Base-by-base conservation (phyloP, 2,329 filamentous ascomycete genomes). In the Neocucurbitaria cava region DNA sequence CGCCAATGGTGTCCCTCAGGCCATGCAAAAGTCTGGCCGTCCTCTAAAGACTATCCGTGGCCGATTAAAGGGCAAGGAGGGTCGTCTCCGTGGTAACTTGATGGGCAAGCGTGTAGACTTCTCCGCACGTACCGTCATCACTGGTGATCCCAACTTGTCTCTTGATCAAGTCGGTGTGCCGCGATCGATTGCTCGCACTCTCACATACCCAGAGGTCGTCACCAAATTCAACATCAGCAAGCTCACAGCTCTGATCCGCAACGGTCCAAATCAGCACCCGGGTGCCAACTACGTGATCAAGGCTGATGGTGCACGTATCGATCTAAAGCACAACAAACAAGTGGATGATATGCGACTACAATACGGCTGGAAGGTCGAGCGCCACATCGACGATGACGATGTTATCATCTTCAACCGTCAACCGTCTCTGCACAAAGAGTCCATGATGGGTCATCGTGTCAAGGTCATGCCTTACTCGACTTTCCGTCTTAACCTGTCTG, bases 391-490 rank as follows among this genome's bases (percentile, higher is more conserved):
- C 69, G 92, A 96, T 70, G 94, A 94, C 53, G 95, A 99, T 77
- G 96, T 92, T 64, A 98, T 99, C 78, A 93, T 99, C 72, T 99
- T 99, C 87, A 99, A 99, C 77, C 95, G 95, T 83, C 95, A 99
- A 75, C 95, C 95, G 0, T 99, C 95, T 31, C 83, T 99, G 70
- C 95, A 99, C 84, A 99, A 99, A 78, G 95, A 99, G 75, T 99
- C 95, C 56, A 99, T 99, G 95, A 99, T 99, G 96, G 95, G 92
- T 77, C 95, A 99, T 78, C 88, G 92, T 68, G 95, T 99, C 60
- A 89, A 89, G 56, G 95, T 99, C 57, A 98, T 99, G 93, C 95
- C 95, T 3, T 99, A 96, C 77, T 99, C 95, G 5, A 99, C 95
- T 1, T 99, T 99, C 83, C 89, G 95, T 61, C 85, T 99, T 42